Evolutionary conservation across 2,329 filamentous ascomycete genomes (phyloP).

Genomic region (Moelleriella libera): DNA sequence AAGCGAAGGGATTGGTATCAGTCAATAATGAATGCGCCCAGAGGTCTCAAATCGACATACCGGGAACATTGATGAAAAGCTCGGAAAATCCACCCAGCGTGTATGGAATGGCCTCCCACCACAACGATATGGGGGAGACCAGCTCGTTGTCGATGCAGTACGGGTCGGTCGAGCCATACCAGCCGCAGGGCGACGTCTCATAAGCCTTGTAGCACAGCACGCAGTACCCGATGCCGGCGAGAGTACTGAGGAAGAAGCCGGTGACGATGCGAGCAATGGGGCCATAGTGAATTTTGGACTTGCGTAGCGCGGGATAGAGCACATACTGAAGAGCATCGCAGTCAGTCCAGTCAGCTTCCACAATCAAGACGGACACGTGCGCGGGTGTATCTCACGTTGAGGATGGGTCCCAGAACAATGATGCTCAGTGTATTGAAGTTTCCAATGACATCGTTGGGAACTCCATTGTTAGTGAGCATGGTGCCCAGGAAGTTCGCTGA

Average conservation of each 20-base stretch:
- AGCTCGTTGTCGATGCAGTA: slow-evolving; percentile 9
- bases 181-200: slow-evolving; percentile 32
- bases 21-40: not conserved
- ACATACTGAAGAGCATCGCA: slow-evolving; percentile 4
- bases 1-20: too few relatives aligned
- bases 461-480: slow-evolving; percentile 30
- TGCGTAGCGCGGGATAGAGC: slow-evolving; percentile 43
- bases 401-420: slow-evolving; percentile 27
- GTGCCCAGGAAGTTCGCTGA: slow-evolving; percentile 21
- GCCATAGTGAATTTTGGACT: slow-evolving; percentile 36
- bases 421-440: slow-evolving; percentile 47
- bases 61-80: slow-evolving; percentile 13
- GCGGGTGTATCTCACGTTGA: slow-evolving; percentile 8
- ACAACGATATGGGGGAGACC: slow-evolving; percentile 11
- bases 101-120: slow-evolving; percentile 11
- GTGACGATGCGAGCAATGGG: slow-evolving; percentile 43
- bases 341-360: not conserved
- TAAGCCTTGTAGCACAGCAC: slow-evolving; percentile 47
- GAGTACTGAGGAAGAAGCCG: slow-evolving; percentile 35
- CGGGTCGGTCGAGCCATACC: slow-evolving; percentile 11
- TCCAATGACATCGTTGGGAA: slow-evolving; percentile 45
- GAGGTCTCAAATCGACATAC: not conserved
- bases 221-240: slow-evolving; percentile 40
- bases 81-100: slow-evolving; percentile 15
- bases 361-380: not conserved